Conservation (phyloP, 208 protist genomes). For the Lotmaria passim region DNA sequence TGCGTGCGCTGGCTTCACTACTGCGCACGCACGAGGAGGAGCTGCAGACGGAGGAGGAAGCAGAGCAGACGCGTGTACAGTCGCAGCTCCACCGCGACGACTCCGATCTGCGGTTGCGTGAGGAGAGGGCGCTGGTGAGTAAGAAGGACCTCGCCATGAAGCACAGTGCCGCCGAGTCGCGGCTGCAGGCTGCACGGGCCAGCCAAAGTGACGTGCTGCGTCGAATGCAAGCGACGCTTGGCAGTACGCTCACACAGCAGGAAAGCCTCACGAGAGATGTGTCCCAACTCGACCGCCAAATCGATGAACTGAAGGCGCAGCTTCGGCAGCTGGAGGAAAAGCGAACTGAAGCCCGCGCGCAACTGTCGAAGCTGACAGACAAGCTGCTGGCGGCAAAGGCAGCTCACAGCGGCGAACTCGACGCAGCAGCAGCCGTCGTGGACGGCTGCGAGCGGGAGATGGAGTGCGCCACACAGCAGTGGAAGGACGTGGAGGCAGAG, state of each 20-base stretch:
- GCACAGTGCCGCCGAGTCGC: background rate
- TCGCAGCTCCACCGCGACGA: conserved; percentile 21
- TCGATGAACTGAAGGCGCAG: conserved; percentile 31
- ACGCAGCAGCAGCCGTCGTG: conserved; percentile 10
- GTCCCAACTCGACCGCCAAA: conserved; percentile 1
- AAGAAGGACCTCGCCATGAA: background rate
- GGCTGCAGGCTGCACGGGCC: background rate
- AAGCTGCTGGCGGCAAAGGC: conserved; percentile 7
- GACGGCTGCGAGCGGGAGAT: background rate
- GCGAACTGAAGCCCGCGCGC: conserved; percentile 8
- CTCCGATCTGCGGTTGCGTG: conserved; percentile 16
- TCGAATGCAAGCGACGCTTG: conserved; percentile 18
- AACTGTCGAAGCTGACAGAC: conserved; percentile 9
- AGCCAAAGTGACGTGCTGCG: conserved; percentile 14
- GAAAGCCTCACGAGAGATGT: conserved; percentile 24
- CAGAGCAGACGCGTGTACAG: conserved; percentile 16
- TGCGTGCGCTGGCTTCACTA: conserved; percentile 12
- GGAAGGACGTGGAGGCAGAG: conserved; percentile 2
- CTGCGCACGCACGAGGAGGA: conserved; percentile 24
- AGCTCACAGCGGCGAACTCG: conserved; percentile 2
- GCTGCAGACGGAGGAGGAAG: conserved; percentile 17
- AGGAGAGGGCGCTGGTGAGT: conserved; percentile 7
- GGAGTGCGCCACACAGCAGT: background rate
- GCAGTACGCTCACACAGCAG: conserved; percentile 11
- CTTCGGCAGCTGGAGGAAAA: conserved; percentile 35